Base-by-base conservation (phyloP, 129 eudicot genomes). In the Arctium lappa region DNA sequence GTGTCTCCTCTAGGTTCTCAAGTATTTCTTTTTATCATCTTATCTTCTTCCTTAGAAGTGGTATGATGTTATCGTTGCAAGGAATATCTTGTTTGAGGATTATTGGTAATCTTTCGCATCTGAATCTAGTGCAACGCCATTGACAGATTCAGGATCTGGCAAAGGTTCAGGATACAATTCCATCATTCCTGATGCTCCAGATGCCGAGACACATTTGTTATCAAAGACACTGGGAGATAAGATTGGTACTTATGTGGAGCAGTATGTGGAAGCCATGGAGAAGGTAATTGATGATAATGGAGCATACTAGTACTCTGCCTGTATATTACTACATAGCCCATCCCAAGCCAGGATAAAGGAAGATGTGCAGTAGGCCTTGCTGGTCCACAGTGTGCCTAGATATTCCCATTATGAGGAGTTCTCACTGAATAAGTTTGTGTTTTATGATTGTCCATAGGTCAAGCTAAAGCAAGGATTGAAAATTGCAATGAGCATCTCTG, bases 231-330 rank as follows among this genome's bases (percentile, higher is more conserved):
- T 94, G 73, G 94, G 91, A 77, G 91, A 88, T 8, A 90, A 87
- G 88, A 92, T 94, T 82, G 94, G 91, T 10, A 75, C 72, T 60
- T 82, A 70, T 72, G 98, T 90, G 32, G 91, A 91, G 50, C 93
- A 90, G 32, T 94, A 94, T 82, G 56, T 94, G 83, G 94, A 91
- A 75, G 90, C 90, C 73, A 89, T 94, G 98, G 98, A 94, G 88
- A 91, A 88, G 94, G 98, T 89, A 73, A 83, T 44, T 37, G 42
- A 36, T 72, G n/a, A 38, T 42, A 66, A 9, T 73, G 8, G 27
- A 56, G 12, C 5, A 62, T 69, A 39, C 27, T 27, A 32, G 10
- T 82, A 70, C 8, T 37, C 73, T 31, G 71, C 39, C 22, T 37
- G 27, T 22, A 22, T 22, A 22, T 22, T 22, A 22, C 27, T 22